Percentiles rank a stretch among this genome's conserved stretches.
These are phyloP conservation scores for Verticillium nonalfalfae DNA, from an alignment of 2,329 filamentous ascomycete genomes.

Conservation along the genomic window DNA sequence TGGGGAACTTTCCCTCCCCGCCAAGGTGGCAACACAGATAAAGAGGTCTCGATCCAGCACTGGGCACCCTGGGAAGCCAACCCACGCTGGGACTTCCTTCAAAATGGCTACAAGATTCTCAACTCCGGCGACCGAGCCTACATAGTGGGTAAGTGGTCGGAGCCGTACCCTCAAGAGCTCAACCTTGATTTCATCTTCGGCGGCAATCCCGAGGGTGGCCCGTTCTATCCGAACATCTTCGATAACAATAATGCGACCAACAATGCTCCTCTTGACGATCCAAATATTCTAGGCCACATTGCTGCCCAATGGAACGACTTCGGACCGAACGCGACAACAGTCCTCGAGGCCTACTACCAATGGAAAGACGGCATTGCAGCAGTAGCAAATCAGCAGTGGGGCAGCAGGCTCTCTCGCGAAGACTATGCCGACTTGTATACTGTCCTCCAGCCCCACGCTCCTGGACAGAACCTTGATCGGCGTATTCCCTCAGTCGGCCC, in stretches of 20 bases:
- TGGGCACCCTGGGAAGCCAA: slow-evolving; percentile 16
- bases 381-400: slow-evolving; percentile 19
- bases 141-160: slow-evolving; percentile 16
- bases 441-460: slow-evolving; percentile 11
- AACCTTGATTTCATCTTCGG: slow-evolving; percentile 13
- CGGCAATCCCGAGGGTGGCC: slow-evolving; percentile 9
- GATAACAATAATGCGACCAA: slow-evolving; percentile 10
- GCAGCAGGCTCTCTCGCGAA: slow-evolving; percentile 10
- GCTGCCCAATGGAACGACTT: slow-evolving; percentile 18
- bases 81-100: slow-evolving; percentile 12
- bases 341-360: slow-evolving; percentile 17
- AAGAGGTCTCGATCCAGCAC: slow-evolving; percentile 28
- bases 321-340: slow-evolving; percentile 15
- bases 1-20: slow-evolving; percentile 37
- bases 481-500: slow-evolving; percentile 8
- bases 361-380: slow-evolving; percentile 16
- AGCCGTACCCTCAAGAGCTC: slow-evolving; percentile 10
- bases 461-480: slow-evolving; percentile 16
- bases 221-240: slow-evolving; percentile 17
- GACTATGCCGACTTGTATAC: slow-evolving; percentile 11
- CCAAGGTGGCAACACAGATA: slow-evolving; percentile 5
- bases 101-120: slow-evolving; percentile 15
- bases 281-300: slow-evolving; percentile 13
- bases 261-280: slow-evolving; percentile 11
- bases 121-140: slow-evolving; percentile 18